Evolutionary conservation across 148 eudicot species (phyloP).

Genomic region (Camellia granthamiana): DNA sequence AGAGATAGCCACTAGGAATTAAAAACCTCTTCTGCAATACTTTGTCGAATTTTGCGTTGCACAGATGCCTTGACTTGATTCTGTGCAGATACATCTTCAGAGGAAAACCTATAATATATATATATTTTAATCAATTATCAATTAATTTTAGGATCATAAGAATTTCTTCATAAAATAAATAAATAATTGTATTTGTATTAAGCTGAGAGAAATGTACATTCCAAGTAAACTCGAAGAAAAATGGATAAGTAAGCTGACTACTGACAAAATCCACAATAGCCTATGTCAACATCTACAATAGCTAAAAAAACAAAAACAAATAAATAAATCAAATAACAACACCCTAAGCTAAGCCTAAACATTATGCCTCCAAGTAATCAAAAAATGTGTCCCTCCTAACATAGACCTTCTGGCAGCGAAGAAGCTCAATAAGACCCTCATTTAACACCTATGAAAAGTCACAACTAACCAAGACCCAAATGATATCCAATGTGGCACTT

Average conservation of each 20-base stretch:
- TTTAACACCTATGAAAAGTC: background rate
- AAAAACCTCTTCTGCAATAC: slow-evolving; percentile 87
- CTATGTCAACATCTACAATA: background rate
- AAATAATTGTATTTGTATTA: background rate
- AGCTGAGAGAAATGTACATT: too few relatives aligned
- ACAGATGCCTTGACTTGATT: slow-evolving; percentile 99
- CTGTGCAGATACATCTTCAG: slow-evolving; percentile 94
- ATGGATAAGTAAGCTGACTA: too few relatives aligned
- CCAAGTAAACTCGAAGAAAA: background rate
- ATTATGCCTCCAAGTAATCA: too few relatives aligned
- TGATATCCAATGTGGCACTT: background rate
- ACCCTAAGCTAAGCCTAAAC: background rate
- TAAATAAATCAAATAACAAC: background rate
- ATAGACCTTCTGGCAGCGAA: background rate
- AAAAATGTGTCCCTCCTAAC: background rate
- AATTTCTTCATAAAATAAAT: background rate
- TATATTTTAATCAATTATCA: background rate
- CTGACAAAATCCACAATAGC: too few relatives aligned
- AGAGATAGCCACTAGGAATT: background rate
- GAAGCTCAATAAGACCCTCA: background rate
- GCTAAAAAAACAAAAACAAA: background rate
- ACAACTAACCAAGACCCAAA: background rate
- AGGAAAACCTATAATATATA: slow-evolving; percentile 53
- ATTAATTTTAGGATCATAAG: background rate
- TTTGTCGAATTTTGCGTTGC: slow-evolving; percentile 83